Base-by-base conservation (phyloP, 2,329 filamentous ascomycete genomes). In the Fusarium torulosum region DNA sequence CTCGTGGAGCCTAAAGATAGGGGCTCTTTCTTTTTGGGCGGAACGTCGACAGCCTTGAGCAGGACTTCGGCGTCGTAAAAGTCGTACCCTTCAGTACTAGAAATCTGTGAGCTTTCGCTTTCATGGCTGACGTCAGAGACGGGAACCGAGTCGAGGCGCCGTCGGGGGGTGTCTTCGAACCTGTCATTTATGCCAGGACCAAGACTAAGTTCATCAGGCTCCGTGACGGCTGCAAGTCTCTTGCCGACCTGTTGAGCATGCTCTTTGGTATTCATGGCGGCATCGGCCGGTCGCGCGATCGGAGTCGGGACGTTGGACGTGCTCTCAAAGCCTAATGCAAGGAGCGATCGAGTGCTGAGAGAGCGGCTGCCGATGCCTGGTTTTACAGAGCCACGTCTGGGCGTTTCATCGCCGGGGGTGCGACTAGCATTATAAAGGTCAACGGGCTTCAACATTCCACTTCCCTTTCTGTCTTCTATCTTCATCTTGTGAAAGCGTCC, bases 261-360 rank as follows among this genome's bases (percentile, higher is more conserved):
- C 27, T 74, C 72, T 17, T 75, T 67, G 0, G 74, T 63, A 5
- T 75, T 70, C 5, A 76, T 75, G 7, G 81, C 19, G 3, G 51
- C 47, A 19, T 81, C 78, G 2, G 83, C 80, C 5, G 88, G 86
- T 15, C 85, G 80, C 3, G 84, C 87, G 7, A 89, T 75, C 0
- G 88, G 88, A 0, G 88, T 90, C 3, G 86, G 79, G 25, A 87
- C 81, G 62, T 89, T 89, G 2, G 88, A 90, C 8, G 86, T 89
- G 73, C 85, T 90, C 62, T 88, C 87, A 20, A 87, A 81, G 56
- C 88, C 87, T 55, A 86, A 82, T 0, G 85, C 76, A 0, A 88
- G 77, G 4, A 87, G 75, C 1, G 85, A 86, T 25, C 81, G 80
- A 14, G 78, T 76, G 2, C 71, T 69, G 13, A 74, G 50, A 21